Conservation (phyloP, 2,329 filamentous ascomycete species). For the Beauveria caledonica region DNA sequence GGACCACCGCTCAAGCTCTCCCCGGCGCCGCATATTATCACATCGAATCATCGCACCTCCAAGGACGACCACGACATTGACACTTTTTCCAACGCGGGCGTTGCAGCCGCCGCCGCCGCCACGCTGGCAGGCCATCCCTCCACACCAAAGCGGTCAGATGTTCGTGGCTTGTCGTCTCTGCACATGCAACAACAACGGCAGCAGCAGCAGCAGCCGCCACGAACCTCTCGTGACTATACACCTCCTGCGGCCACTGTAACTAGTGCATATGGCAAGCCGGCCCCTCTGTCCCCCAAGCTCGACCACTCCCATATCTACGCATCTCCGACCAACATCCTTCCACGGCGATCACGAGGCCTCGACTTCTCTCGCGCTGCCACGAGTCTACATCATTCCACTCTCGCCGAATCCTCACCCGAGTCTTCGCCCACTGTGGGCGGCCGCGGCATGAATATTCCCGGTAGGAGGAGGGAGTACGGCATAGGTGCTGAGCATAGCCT, state of each 20-base stretch:
- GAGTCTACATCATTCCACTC: constrained; percentile 88
- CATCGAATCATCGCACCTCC: constrained; percentile 46
- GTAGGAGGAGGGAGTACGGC: constrained; percentile 41
- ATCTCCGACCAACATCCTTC: constrained; percentile 79
- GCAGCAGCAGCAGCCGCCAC: background rate
- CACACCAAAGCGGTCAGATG: constrained; percentile 63
- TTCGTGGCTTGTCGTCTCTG: constrained; percentile 48
- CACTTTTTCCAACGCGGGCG: background rate
- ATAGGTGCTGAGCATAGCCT: constrained; percentile 47
- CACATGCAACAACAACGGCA: constrained; percentile 20
- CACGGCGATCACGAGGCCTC: constrained; percentile 78
- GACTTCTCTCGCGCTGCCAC: constrained; percentile 93
- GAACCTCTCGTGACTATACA: constrained; percentile 24
- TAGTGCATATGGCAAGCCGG: constrained; percentile 39
- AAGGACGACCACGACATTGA: constrained; percentile 58
- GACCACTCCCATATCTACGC: constrained; percentile 79
- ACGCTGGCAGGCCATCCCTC: constrained; percentile 40
- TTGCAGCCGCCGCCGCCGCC: background rate
- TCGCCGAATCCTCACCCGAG: constrained; percentile 84
- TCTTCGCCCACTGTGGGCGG: constrained; percentile 74
- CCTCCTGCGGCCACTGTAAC: constrained; percentile 25
- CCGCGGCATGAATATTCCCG: constrained; percentile 54
- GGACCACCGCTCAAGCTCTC: constrained; percentile 48
- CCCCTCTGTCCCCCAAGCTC: constrained; percentile 75
- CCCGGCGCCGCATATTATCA: constrained; percentile 49